Evolutionary conservation across 2,329 filamentous ascomycete species (phyloP).

Genomic region (Colletotrichum neosansevieriae): DNA sequence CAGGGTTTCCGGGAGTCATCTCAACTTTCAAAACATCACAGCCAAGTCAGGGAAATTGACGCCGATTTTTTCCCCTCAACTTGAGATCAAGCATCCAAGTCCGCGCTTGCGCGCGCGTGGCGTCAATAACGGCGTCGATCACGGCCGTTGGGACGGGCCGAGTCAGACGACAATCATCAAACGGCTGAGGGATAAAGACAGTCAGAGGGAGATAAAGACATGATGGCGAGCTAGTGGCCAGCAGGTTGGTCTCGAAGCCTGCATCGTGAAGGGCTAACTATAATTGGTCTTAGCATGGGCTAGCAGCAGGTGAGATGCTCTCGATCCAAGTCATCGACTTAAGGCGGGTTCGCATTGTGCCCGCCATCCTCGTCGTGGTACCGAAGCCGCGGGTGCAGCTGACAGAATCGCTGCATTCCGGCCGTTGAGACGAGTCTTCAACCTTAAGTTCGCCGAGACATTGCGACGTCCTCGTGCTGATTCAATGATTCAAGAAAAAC

Average conservation of each 20-base stretch:
- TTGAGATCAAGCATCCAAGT: neutral
- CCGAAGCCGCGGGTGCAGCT: neutral
- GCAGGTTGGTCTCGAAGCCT: neutral
- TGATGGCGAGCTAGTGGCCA: neutral
- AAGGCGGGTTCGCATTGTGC: too few species aligned
- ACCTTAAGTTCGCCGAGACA: neutral
- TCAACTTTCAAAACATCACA: too few species aligned
- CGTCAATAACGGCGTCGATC: constrained; percentile 6
- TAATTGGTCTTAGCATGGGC: neutral
- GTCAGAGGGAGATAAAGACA: neutral
- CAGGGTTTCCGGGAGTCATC: too few species aligned
- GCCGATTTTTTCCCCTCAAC: too few species aligned
- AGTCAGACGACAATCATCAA: constrained; percentile 5
- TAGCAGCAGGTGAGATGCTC: neutral
- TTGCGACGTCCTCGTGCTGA: neutral
- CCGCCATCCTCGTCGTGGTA: too few species aligned
- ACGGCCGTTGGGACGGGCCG: constrained; percentile 7
- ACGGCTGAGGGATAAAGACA: constrained; percentile 12
- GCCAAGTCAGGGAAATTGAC: too few species aligned
- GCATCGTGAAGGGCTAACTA: neutral
- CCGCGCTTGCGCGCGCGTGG: neutral
- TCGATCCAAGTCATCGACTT: neutral
- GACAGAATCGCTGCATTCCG: neutral
- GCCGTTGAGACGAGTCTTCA: neutral
- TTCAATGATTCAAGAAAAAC: neutral